Conservation (phyloP, 208 protist species). For the Trypanosoma rangeli region DNA sequence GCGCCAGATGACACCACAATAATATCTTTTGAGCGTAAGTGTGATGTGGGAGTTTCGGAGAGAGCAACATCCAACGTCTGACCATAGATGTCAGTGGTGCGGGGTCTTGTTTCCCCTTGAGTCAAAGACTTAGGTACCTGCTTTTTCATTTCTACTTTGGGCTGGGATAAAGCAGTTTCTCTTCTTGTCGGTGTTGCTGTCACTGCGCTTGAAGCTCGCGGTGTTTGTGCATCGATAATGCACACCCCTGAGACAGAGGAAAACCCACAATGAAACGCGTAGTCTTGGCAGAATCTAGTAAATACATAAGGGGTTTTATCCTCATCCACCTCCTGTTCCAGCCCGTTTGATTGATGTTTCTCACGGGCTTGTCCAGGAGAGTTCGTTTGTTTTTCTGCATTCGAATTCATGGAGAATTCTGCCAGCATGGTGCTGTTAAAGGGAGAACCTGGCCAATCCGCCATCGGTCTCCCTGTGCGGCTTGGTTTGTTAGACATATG, state of each 20-base stretch:
- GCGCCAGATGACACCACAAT: slow-evolving; percentile 61
- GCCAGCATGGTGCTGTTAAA: slow-evolving; percentile 6
- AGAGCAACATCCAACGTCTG: not conserved
- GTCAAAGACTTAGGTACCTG: not conserved
- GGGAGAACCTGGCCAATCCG: slow-evolving; percentile 27
- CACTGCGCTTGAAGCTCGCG: not conserved
- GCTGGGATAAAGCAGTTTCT: not conserved
- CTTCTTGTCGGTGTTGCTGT: not conserved
- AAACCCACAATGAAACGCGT: slow-evolving; percentile 34
- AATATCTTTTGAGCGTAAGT: slow-evolving; percentile 18
- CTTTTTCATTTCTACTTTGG: not conserved
- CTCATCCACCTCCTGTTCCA: slow-evolving; percentile 4
- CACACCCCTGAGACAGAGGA: slow-evolving; percentile 24
- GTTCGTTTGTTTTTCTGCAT: not conserved
- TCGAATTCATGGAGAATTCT: not conserved
- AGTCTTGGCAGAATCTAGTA: slow-evolving; percentile 25
- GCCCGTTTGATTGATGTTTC: not conserved
- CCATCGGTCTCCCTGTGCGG: not conserved
- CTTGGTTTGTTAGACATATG: not conserved
- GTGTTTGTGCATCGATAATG: slow-evolving; percentile 17
- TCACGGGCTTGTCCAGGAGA: not conserved
- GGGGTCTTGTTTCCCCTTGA: not conserved
- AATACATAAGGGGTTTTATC: slow-evolving; percentile 27
- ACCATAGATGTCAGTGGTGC: not conserved
- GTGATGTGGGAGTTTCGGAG: not conserved